These are phyloP conservation scores for Moesziomyces globuligerus DNA, from an alignment of 1,284 basidiomycete species.

Conservation along the genomic window DNA sequence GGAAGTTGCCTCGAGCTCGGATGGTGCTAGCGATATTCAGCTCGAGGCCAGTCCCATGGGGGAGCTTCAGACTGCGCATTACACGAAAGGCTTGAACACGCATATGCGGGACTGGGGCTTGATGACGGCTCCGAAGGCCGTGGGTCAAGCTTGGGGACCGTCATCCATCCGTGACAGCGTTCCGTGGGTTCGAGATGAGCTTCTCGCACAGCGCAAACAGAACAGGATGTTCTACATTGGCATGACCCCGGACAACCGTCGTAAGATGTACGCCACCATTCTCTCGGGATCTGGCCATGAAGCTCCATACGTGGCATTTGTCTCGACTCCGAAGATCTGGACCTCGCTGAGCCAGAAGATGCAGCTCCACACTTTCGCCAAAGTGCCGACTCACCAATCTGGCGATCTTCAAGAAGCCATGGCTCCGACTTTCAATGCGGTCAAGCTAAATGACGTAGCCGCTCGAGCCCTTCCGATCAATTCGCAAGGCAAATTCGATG, in stretches of 20 bases:
- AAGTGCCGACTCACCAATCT: neutral
- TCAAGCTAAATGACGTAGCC: neutral
- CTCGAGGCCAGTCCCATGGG: slow-evolving; percentile 4
- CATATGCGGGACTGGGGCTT: neutral
- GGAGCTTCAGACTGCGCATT: neutral
- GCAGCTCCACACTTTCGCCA: slow-evolving; percentile 10
- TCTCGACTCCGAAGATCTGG: slow-evolving; percentile 12
- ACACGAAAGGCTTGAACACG: neutral
- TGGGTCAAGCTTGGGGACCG: too few relatives aligned
- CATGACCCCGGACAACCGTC: neutral
- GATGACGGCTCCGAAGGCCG: neutral
- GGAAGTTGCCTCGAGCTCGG: neutral
- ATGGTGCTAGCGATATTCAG: neutral
- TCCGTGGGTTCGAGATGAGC: too few relatives aligned
- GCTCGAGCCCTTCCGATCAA: too few relatives aligned
- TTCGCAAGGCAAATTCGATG: too few relatives aligned
- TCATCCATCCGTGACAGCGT: too few relatives aligned
- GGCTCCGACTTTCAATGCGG: neutral
- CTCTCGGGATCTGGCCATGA: neutral
- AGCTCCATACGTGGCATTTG: slow-evolving; percentile 5
- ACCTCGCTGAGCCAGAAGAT: slow-evolving; percentile 1
- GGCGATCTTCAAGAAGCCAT: neutral
- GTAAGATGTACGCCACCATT: slow-evolving; percentile 9
- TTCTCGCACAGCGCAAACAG: neutral
- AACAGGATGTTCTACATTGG: neutral